Base-by-base conservation (phyloP, 2,329 filamentous ascomycete genomes). In the Claviceps monticola region DNA sequence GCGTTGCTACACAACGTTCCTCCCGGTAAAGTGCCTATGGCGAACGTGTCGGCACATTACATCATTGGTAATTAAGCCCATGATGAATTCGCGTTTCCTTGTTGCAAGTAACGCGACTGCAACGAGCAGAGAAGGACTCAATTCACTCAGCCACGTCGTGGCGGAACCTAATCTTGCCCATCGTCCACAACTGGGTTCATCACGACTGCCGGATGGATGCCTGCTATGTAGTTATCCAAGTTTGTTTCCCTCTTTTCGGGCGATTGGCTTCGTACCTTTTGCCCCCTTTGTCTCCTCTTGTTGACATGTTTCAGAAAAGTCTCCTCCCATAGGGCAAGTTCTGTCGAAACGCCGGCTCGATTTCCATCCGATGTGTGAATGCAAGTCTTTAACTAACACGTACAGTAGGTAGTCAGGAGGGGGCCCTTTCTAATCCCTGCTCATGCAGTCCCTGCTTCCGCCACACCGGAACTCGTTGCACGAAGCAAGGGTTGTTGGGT, bases 391-490 rank as follows among this genome's bases (percentile, higher is more conserved):
- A 17, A 34, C 29, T 34, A 34, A 34, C 29, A 34, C 29, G 26
- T 26, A 26, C 23, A 26, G 26, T 26, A 8, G 6, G 8, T 9
- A 29, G 26, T 29, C 26, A 13, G 11, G 19, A 48, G 44, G 19
- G 13, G 29, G 7, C 14, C 29, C 29, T 23, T 23, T 21, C 5
- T 13, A 23, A 51, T 51, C 49, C 43, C 43, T 51, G 49, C 19
- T 17, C 26, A 23, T 26, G 42, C 48, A 45, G 34, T 42, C 29
- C 42, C 43, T 46, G 21, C 43, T 46, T 42, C 49, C 23, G 49
- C 49, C 49, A 51, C 49, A 46, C 43, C 48, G 49, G 36, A 36
- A 51, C 49, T 46, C 36, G 49, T 46, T 45, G 42, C 48, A 34
- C 43, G 43, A 23, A 26, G 43, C 43, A 23, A 14, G 41, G 19